A percentile compares a stretch with the other conserved stretches of the same genome.
Evolutionary conservation across 345 rosid genomes (phyloP).

Genomic region (Triadica sebifera): DNA sequence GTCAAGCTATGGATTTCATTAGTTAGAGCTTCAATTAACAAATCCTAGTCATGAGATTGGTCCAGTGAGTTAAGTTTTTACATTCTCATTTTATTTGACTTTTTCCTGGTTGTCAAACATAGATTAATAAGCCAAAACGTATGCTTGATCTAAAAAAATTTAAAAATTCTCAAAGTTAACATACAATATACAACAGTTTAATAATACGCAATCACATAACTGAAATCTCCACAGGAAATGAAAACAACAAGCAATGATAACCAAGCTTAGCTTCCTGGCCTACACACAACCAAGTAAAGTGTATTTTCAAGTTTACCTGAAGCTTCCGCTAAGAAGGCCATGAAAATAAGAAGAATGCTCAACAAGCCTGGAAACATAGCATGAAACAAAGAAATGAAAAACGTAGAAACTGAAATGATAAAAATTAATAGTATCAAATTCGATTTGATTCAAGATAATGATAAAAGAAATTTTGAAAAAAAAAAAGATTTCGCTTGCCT

Average conservation of each 20-base stretch:
- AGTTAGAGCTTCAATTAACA: too few species aligned
- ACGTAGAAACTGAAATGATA: background rate
- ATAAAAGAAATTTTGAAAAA: background rate
- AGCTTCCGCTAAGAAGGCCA: constrained; percentile 62
- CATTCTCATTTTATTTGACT: too few species aligned
- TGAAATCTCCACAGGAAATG: constrained; percentile 1
- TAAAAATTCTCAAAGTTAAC: background rate
- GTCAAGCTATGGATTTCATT: too few species aligned
- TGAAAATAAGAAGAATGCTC: constrained; percentile 59
- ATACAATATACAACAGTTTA: background rate
- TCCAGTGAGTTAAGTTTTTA: too few species aligned
- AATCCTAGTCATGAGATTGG: too few species aligned
- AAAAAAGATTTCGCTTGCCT: constrained; percentile 30
- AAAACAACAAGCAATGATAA: background rate
- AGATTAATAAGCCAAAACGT: too few species aligned
- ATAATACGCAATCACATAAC: background rate
- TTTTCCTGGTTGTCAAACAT: too few species aligned
- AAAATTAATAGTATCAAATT: background rate
- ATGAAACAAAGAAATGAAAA: background rate
- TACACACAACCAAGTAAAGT: background rate
- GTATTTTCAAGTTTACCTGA: constrained; percentile 39
- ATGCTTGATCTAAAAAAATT: too few species aligned
- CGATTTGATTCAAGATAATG: background rate
- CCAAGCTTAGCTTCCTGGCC: background rate
- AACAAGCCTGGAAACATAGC: constrained; percentile 40